A percentile compares a stretch with the other conserved stretches of the same genome.
Conservation (phyloP, 75 land plant species). For the Cunninghamia lanceolata region DNA sequence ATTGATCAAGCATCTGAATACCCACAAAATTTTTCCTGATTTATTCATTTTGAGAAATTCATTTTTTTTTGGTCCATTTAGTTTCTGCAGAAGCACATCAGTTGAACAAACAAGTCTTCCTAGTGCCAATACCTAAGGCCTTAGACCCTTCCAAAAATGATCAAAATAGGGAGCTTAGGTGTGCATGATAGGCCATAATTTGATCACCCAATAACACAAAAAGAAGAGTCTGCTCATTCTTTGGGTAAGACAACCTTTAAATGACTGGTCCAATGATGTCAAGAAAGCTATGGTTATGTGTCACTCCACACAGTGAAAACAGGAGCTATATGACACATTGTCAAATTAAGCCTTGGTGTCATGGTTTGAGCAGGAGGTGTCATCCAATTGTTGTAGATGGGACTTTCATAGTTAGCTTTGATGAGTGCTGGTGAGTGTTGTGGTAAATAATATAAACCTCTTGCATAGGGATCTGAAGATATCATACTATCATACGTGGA, state of each 20-base stretch:
- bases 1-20: not conserved
- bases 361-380: no score
- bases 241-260: no score
- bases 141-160: conserved; percentile 2
- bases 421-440: no score
- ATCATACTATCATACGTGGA: not conserved
- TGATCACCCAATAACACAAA: not conserved
- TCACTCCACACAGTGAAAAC: no score
- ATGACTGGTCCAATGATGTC: no score
- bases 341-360: no score
- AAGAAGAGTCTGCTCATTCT: not conserved
- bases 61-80: no score
- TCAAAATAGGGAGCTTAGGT: no score
- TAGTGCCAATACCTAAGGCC: not conserved
- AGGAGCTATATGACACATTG: no score
- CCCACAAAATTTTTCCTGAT: not conserved
- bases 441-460: not conserved
- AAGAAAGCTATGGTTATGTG: no score
- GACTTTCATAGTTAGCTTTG: not conserved
- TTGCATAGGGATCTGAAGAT: conserved; percentile 1
- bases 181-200: no score
- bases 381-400: not conserved
- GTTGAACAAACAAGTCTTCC: not conserved
- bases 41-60: not conserved
- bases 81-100: no score